A percentile compares a stretch with the other conserved stretches of the same genome.
These are phyloP conservation scores for Pseudopyricularia cyperi DNA, from an alignment of 2,329 filamentous ascomycete species.

Conservation along the genomic window DNA sequence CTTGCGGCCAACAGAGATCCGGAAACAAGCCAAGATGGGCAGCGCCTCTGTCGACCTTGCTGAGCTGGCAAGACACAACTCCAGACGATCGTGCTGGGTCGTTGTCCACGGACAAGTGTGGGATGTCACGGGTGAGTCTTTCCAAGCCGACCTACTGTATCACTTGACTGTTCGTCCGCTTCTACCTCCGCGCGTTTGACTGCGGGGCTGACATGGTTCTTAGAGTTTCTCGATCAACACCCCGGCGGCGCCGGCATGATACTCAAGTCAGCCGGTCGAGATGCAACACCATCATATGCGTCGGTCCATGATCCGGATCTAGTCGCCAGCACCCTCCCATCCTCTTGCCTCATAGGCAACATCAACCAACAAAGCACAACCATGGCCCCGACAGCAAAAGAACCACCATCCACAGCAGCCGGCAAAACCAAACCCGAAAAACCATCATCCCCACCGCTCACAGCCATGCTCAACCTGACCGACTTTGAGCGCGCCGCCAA, in stretches of 20 bases:
- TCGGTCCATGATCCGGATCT: background rate
- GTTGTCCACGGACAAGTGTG: background rate
- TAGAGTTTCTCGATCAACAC: background rate
- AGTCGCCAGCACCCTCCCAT: background rate
- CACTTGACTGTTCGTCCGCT: background rate
- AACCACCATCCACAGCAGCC: background rate
- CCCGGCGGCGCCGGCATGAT: background rate
- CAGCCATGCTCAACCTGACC: conserved; percentile 16
- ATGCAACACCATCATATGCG: background rate
- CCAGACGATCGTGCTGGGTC: background rate
- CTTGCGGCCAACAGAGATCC: background rate
- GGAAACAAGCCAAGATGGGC: background rate
- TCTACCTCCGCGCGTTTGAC: background rate
- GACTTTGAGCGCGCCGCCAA: conserved; percentile 36
- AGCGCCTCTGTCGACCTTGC: background rate
- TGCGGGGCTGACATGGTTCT: background rate
- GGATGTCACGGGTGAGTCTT: conserved; percentile 1
- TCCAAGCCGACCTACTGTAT: background rate
- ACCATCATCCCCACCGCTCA: conserved; percentile 4
- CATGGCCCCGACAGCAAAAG: background rate
- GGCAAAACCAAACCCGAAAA: background rate
- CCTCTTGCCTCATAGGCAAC: background rate
- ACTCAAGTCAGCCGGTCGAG: background rate
- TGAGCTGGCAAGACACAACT: conserved; percentile 1
- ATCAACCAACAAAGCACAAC: background rate